phyloP scores from a whole-genome alignment of 352 stramenopile species.

The Elongisporangium undulatum region DNA sequence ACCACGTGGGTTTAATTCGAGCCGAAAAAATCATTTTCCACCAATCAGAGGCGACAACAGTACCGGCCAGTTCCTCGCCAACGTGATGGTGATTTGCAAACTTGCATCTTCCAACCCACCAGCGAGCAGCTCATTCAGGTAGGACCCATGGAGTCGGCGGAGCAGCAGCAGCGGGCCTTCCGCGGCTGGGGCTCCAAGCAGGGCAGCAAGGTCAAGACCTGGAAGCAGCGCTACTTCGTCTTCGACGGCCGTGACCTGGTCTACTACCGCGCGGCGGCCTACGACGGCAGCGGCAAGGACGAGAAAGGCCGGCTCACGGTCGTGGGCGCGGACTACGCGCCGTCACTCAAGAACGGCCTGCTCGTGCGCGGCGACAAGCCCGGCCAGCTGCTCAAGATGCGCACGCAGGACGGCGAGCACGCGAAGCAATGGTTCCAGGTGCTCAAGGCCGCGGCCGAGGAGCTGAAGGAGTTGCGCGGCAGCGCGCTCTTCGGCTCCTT shows the following conservation, averaged over 20 bases:
- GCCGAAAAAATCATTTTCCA: not conserved
- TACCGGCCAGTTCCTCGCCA: not conserved
- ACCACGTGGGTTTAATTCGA: not conserved
- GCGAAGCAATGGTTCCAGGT: constrained; percentile 38
- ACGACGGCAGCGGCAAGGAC: constrained; percentile 28
- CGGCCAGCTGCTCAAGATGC: constrained; percentile 61
- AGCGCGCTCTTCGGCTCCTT: not conserved
- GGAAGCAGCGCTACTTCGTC: constrained; percentile 76
- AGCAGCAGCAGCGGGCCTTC: constrained; percentile 33
- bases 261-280: constrained; percentile 51
- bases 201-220: constrained; percentile 61
- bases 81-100: no score
- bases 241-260: constrained; percentile 42
- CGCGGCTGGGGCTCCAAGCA: constrained; percentile 68
- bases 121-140: not conserved
- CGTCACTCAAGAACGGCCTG: constrained; percentile 43
- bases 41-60: not conserved
- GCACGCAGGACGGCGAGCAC: constrained; percentile 44
- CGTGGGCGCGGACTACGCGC: constrained; percentile 43
- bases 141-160: not conserved
- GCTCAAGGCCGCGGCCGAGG: constrained; percentile 37
- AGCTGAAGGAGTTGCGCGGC: constrained; percentile 12
- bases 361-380: constrained; percentile 52
- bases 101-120: not conserved
- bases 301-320: constrained; percentile 64